Conservation (phyloP, 2,329 filamentous ascomycete species). For the Penicillium polonicum region DNA sequence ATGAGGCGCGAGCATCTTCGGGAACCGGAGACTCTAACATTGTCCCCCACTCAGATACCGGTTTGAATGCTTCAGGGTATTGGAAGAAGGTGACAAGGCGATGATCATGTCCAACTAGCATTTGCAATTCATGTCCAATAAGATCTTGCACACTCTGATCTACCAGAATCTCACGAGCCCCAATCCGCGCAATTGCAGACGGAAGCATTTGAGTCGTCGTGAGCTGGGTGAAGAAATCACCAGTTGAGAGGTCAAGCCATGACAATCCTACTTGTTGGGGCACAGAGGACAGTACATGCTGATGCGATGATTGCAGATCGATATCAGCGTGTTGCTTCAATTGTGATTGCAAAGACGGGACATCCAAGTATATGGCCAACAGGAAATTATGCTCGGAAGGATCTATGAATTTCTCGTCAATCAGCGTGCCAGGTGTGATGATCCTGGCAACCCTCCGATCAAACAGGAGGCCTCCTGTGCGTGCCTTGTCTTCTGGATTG, state of each 20-base stretch:
- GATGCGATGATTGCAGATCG: slow-evolving; percentile 21
- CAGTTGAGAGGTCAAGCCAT: slow-evolving; percentile 94
- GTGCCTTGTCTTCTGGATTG: slow-evolving; percentile 65
- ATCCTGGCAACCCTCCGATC: slow-evolving; percentile 82
- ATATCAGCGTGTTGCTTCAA: slow-evolving; percentile 21
- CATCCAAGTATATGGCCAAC: slow-evolving; percentile 68
- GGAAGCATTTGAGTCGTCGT: slow-evolving; percentile 69
- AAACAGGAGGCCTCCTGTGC: slow-evolving; percentile 75
- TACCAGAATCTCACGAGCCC: slow-evolving; percentile 80
- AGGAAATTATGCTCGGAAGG: slow-evolving; percentile 92
- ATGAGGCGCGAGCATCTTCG: slow-evolving; percentile 52
- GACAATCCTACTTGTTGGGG: slow-evolving; percentile 68
- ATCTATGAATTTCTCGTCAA: slow-evolving; percentile 97
- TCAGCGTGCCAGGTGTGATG: slow-evolving; percentile 90
- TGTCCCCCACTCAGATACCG: slow-evolving; percentile 65
- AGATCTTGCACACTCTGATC: slow-evolving; percentile 61
- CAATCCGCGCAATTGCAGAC: slow-evolving; percentile 79
- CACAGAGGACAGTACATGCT: slow-evolving; percentile 32
- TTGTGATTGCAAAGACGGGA: slow-evolving; percentile 18
- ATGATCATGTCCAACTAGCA: slow-evolving; percentile 71
- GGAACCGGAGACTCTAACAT: slow-evolving; percentile 75
- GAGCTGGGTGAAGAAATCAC: slow-evolving; percentile 84
- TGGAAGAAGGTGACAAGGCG: slow-evolving; percentile 73
- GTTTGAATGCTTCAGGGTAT: slow-evolving; percentile 44
- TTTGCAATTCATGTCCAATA: slow-evolving; percentile 62